A percentile compares a stretch with the other conserved stretches of the same genome.
These are phyloP conservation scores for Isatis lusitanica DNA, from an alignment of 441 rosid genomes.

Conservation along the genomic window DNA sequence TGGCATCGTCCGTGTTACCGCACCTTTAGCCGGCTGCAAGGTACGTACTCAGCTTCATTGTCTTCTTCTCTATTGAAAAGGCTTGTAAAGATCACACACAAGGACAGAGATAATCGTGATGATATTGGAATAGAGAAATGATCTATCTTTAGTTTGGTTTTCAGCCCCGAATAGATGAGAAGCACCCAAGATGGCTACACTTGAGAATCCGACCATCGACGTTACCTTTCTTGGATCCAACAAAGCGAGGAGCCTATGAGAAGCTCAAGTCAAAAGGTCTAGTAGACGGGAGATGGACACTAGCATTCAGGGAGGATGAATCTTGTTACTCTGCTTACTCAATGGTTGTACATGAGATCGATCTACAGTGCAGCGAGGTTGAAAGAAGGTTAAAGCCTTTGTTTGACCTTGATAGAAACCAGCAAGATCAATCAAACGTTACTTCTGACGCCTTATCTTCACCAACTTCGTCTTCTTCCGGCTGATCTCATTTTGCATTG, in stretches of 20 bases:
- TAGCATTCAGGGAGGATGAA: slow-evolving; percentile 83
- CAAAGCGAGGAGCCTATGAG: slow-evolving; percentile 44
- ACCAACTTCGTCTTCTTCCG: slow-evolving; percentile 14
- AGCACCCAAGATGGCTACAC: slow-evolving; percentile 87
- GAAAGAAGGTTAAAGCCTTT: slow-evolving; percentile 72
- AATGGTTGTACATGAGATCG: slow-evolving; percentile 67
- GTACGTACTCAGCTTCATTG: slow-evolving; percentile 17
- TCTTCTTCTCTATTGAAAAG: not conserved
- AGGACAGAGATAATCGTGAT: not conserved
- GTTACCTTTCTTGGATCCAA: slow-evolving; percentile 65
- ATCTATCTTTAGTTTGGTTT: slow-evolving; percentile 19
- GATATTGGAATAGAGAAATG: not conserved
- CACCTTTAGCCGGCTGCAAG: slow-evolving; percentile 83
- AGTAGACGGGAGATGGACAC: slow-evolving; percentile 95
- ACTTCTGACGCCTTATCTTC: slow-evolving; percentile 18
- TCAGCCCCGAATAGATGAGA: slow-evolving; percentile 86
- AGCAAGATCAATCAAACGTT: slow-evolving; percentile 36
- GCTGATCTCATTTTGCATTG: slow-evolving; percentile 8
- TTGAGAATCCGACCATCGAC: slow-evolving; percentile 82
- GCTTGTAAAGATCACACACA: not conserved
- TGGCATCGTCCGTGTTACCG: slow-evolving; percentile 75
- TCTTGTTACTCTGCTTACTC: slow-evolving; percentile 71
- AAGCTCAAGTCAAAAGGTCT: slow-evolving; percentile 61
- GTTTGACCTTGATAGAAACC: slow-evolving; percentile 52
- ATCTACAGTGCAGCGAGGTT: slow-evolving; percentile 66